Base-by-base conservation (phyloP, 2,329 filamentous ascomycete genomes). In the Fusarium austroafricanum region DNA sequence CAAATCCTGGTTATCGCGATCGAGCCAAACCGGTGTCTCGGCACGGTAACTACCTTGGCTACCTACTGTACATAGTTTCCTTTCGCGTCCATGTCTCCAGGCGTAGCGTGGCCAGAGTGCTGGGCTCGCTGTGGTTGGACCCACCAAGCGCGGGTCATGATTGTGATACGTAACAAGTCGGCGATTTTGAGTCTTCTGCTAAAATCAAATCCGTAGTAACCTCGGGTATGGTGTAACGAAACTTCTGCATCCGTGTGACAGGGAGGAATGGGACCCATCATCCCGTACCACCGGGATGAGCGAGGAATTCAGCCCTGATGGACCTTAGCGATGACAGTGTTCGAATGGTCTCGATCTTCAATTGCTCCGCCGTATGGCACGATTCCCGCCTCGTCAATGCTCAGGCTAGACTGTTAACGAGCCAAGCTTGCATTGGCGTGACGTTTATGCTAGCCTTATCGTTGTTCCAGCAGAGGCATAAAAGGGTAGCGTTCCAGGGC, bases 391-490 rank as follows among this genome's bases (percentile, higher is more conserved):
- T 53, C 44, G 44, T 58, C 49, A 47, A 66, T 63, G 58, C 59
- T 58, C 63, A 56, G 43, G 42, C 55, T 60, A 63, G 56, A 59
- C 57, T 71, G 47, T 54, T 70, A 71, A 68, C 61, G 64, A 65
- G 58, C 54, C 40, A 55, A 70, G 61, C 67, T 54, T 72, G 65
- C 67, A 71, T 60, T 66, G 62, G 61, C 62, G 63, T 73, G 66
- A 71, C 66, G 71, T 71, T 70, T 73, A 57, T 58, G 60, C 55
- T 67, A 69, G 71, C 69, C 67, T 71, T 73, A 71, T 73, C 71
- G 54, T 28, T 39, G n/a, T 35, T 38, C 18, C 44, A 50, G 46
- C 37, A 59, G 51, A 29, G 54, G 51, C 33, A 45, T 49, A 57
- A 40, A 57, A 40, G 60, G 64, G 40, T 47, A 49, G 42, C 38